Conservation (phyloP, 495 filamentous ascomycete species). For the Penicillium macrosclerotiorum region DNA sequence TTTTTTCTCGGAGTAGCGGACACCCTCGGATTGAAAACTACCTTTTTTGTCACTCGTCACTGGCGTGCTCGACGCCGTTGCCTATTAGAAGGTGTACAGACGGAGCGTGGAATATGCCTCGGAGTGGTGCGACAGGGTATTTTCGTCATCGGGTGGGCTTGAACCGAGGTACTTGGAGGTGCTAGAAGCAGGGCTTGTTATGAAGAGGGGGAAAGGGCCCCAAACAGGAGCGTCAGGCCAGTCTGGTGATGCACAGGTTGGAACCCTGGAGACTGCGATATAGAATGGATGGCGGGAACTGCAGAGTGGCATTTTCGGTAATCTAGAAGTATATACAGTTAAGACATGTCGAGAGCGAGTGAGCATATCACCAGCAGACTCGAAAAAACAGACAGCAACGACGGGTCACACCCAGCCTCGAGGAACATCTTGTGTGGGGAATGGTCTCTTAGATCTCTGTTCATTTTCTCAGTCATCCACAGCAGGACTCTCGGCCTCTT, state of each 20-base stretch:
- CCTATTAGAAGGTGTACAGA: slow-evolving; percentile 30
- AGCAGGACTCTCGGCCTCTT: slow-evolving; percentile 29
- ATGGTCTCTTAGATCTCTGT: slow-evolving; percentile 48
- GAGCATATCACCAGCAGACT: neutral
- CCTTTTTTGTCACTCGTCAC: slow-evolving; percentile 37
- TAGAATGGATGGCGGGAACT: neutral
- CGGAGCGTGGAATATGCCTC: slow-evolving; percentile 31
- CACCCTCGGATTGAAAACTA: slow-evolving; percentile 41
- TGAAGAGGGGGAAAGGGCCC: too few relatives aligned
- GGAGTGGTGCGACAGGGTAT: slow-evolving; percentile 25
- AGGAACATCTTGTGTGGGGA: too few relatives aligned
- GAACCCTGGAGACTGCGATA: too few relatives aligned
- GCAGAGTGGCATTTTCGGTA: neutral
- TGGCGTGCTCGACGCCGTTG: slow-evolving; percentile 36
- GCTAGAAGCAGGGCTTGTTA: too few relatives aligned
- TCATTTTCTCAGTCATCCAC: slow-evolving; percentile 46
- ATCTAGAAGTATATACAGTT: slow-evolving; percentile 6
- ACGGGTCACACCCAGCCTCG: too few relatives aligned
- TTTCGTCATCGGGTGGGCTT: slow-evolving; percentile 31
- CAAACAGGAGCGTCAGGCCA: too few relatives aligned
- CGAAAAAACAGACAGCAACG: neutral
- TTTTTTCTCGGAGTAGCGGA: neutral
- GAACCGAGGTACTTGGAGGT: neutral
- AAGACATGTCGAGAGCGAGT: neutral
- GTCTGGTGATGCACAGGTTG: too few relatives aligned